Evolutionary conservation across 768 basidiomycete genomes (phyloP), one percentile per base, ranked within the genome.

Genomic region (Russula sp.): DNA sequence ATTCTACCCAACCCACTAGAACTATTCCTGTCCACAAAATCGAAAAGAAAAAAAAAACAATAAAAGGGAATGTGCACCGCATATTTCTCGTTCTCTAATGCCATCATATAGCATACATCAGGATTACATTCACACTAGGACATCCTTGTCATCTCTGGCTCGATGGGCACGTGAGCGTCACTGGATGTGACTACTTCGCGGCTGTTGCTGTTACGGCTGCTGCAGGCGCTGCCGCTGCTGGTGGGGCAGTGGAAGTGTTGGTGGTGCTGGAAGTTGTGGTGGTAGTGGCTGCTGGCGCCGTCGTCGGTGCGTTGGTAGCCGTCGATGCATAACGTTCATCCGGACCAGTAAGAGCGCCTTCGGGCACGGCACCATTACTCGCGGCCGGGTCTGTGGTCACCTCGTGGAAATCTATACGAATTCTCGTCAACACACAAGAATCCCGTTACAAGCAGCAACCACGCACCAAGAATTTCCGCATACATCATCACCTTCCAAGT

Each of bases 401-500:
- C 75, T 90, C 87, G 69, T 91, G 89, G 80, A 90, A 91, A 69
- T 90, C 89, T 91, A 58, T 45, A 41, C 47, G 45, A 14, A 29
- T 9, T n/a, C 48, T 5, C 49, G 41, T 58, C 22, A 32, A 7
- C 25, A 47, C 13, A 20, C 6, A 36, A 59, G 18, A 41, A 20
- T 11, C 29, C 16, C 22, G 29, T 9, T 9, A 18, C 29, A 35
- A 18, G 45, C 46, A 47, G 14, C 29, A 18, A 29, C 5, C 5
- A 75, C 87, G 65, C 69, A 93, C 94, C 93, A 13, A 98, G 79
- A 66, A 98, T 98, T 75, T 99, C 96, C 69, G 87, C 90, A 79
- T 98, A 98, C 96, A 99, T 99, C 97, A 99, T 99, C 71, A 97
- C 96, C 76, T 98, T 98, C 97, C 97, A 99, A 1, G 93, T 96